Evolutionary conservation across 768 basidiomycete genomes (phyloP), one percentile per base, ranked within the genome.

Genomic region (Auricularia sp.): DNA sequence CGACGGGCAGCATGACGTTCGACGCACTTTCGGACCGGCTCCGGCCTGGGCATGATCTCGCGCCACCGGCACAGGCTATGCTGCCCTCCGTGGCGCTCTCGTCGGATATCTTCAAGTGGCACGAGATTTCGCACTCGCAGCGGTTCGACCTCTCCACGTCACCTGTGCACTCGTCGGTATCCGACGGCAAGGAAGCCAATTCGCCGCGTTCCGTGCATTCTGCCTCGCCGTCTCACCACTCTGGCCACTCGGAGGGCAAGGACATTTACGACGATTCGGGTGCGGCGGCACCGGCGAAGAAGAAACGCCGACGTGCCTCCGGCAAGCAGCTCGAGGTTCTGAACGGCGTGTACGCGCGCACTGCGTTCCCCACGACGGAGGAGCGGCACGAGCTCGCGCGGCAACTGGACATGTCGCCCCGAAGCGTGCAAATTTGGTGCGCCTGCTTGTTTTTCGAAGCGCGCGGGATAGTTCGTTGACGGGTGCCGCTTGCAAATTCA

Each of bases 351-450:
- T 93, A 91, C 72, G 79, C 77, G 67, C 83, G 90, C 65, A 93
- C 91, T 2, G 90, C 91, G 18, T 93, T 93, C 70, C 91, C 91
- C 23, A 90, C 91, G 14, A 93, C 91, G 10, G 90, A 91, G 73
- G 91, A 93, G 73, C 84, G 91, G n/a, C 79, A 83, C 43, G 84
- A 84, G 36, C 76, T 92, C 61, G 90, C 91, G 14, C 88, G 85
- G 67, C 78, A 83, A 68, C 77, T 92, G 66, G 89, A 88, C 68
- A 92, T 93, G 91, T 85, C 88, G 59, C 83, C 91, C 47, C 78
- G 91, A 67, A 90, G 88, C 68, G 91, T 93, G 65, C 91, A 93
- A 73, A 92, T 93, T 64, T 93, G 91, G 91, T 91, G 72, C 69
- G 78, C 69, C 62, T 23, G n/a, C 16, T 43, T 59, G 62, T 66